Evolutionary conservation across 2,329 filamentous ascomycete genomes (phyloP).

Genomic region (Amauroascus niger): DNA sequence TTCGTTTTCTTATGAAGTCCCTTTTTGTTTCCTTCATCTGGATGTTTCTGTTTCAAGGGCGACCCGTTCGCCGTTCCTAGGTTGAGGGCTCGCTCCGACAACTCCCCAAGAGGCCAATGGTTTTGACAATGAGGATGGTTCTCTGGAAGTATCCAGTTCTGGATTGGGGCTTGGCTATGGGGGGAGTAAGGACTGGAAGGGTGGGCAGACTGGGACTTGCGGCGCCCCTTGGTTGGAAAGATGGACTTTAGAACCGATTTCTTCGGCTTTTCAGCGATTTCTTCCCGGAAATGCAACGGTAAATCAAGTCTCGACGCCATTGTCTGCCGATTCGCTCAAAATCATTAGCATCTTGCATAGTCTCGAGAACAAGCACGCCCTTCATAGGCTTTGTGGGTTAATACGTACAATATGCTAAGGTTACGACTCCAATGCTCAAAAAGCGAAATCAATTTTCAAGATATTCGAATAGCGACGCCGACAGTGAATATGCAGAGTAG

Average conservation of each 20-base stretch:
- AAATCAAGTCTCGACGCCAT: slow-evolving; percentile 28
- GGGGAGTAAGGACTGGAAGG: slow-evolving; percentile 14
- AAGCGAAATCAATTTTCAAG: not conserved
- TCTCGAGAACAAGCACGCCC: not conserved
- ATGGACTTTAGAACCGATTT: slow-evolving; percentile 46
- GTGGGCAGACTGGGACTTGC: slow-evolving; percentile 38
- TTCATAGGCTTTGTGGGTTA: not conserved
- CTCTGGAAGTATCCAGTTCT: slow-evolving; percentile 40
- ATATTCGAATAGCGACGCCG: not conserved
- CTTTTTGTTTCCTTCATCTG: slow-evolving; percentile 30
- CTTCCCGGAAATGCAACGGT: slow-evolving; percentile 32
- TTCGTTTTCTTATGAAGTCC: slow-evolving; percentile 45
- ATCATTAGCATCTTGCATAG: not conserved
- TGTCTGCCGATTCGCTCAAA: slow-evolving; percentile 10
- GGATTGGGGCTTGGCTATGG: slow-evolving; percentile 21
- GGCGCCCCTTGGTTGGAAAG: slow-evolving; percentile 43
- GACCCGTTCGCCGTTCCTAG: slow-evolving; percentile 24
- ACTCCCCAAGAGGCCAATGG: slow-evolving; percentile 26
- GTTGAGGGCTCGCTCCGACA: slow-evolving; percentile 32
- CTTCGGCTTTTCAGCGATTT: slow-evolving; percentile 27
- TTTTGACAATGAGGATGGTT: slow-evolving; percentile 39
- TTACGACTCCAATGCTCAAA: not conserved
- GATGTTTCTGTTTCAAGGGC: slow-evolving; percentile 29
- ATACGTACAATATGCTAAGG: not conserved
- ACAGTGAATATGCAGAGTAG: not conserved